Conservation (phyloP, 2,329 filamentous ascomycete species). For the Hirsutella rhossiliensis region DNA sequence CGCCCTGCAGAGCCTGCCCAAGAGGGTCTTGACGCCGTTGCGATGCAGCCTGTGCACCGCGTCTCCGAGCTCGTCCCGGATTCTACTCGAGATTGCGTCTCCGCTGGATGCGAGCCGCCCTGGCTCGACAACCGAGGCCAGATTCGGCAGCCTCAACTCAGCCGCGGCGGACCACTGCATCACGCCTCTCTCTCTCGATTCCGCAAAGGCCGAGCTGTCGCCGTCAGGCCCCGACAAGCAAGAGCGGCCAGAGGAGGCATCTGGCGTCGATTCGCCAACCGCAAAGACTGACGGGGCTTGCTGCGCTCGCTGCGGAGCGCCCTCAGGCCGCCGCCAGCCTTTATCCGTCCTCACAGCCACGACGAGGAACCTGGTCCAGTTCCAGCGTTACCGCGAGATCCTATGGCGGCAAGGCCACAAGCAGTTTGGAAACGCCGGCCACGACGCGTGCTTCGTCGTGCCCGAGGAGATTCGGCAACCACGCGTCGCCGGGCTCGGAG, state of each 20-base stretch:
- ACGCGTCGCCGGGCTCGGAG: background rate
- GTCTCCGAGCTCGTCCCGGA: background rate
- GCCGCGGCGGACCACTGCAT: background rate
- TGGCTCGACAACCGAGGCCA: background rate
- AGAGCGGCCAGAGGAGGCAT: background rate
- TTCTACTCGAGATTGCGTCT: no score
- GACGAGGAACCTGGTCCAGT: constrained; percentile 7
- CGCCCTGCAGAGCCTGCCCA: background rate
- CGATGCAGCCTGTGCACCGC: background rate
- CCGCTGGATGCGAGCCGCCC: no score
- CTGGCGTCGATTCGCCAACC: background rate
- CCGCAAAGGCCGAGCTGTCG: background rate
- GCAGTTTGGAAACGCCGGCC: constrained; percentile 6
- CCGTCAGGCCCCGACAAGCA: background rate
- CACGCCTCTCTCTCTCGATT: background rate
- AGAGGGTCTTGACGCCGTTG: background rate
- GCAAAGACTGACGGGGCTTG: no score
- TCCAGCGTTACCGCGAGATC: constrained; percentile 11
- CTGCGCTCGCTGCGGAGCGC: background rate
- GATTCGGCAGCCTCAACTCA: background rate
- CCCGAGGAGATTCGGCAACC: constrained; percentile 12
- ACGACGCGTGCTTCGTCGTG: constrained; percentile 13
- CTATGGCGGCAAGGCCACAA: constrained; percentile 9
- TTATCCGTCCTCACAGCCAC: no score
- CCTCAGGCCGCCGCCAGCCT: no score